Evolutionary conservation across 306 rosid species (phyloP).

Genomic region (Crataegus laevigata): DNA sequence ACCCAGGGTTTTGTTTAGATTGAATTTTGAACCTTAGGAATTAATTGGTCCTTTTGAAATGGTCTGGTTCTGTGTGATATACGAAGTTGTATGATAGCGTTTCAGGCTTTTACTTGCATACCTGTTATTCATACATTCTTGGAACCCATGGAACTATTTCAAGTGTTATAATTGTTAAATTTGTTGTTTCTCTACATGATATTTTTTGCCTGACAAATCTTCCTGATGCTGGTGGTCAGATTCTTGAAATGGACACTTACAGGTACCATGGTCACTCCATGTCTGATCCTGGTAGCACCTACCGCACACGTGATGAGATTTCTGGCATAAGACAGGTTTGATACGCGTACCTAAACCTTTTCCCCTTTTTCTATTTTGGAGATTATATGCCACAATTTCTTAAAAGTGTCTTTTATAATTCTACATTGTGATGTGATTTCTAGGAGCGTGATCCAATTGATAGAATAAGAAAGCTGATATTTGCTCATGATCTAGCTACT

Average conservation of each 20-base stretch:
- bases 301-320: slow-evolving; percentile 94
- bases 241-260: slow-evolving; percentile 98
- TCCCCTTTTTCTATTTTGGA: not conserved
- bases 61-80: not conserved
- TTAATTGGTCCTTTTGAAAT: not conserved
- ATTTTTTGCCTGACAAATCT: slow-evolving; percentile 10
- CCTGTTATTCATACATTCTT: not conserved
- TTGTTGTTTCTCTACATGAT: slow-evolving; percentile 1
- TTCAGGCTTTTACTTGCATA: not conserved
- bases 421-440: slow-evolving; percentile 12
- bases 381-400: not conserved
- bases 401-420: not conserved
- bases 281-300: slow-evolving; percentile 99
- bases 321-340: slow-evolving; percentile 92
- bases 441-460: slow-evolving; percentile 98
- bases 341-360: not conserved
- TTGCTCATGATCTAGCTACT: slow-evolving; percentile 63
- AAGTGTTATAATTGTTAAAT: not conserved
- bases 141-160: not conserved
- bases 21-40: not conserved
- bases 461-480: slow-evolving; percentile 73
- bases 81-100: not conserved
- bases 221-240: slow-evolving; percentile 41
- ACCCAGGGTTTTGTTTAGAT: not conserved
- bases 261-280: slow-evolving; percentile 98